These are phyloP conservation scores for Candida neerlandica DNA, from an alignment of 1,139 yeast species.

Conservation along the genomic window DNA sequence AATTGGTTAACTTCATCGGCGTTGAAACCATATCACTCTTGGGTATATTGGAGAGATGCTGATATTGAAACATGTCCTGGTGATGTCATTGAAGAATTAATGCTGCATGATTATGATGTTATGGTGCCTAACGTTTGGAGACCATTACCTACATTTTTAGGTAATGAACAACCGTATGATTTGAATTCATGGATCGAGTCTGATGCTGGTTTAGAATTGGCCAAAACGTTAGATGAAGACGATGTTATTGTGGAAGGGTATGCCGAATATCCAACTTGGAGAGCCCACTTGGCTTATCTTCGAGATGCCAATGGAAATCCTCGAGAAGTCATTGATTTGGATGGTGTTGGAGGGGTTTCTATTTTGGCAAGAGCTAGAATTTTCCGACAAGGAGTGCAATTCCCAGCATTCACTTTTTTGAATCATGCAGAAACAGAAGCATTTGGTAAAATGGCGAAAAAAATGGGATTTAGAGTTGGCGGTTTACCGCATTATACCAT, in stretches of 20 bases:
- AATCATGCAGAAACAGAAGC: constrained; percentile 95
- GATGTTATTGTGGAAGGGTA: constrained; percentile 92
- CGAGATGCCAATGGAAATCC: constrained; percentile 67
- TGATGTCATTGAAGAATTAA: constrained; percentile 74
- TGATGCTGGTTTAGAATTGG: constrained; percentile 67
- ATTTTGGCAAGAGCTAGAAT: constrained; percentile 79
- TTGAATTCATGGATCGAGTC: constrained; percentile 90
- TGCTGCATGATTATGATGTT: constrained; percentile 74
- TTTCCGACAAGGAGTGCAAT: constrained; percentile 81
- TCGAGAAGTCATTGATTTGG: constrained; percentile 68
- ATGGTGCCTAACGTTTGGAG: constrained; percentile 93
- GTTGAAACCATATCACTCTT: constrained; percentile 80
- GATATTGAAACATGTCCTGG: constrained; percentile 87
- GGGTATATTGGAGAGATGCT: constrained; percentile 96
- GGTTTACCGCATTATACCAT: constrained; percentile 89
- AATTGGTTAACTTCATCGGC: constrained; percentile 84
- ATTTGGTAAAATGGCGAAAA: constrained; percentile 82
- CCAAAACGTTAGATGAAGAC: constrained; percentile 69
- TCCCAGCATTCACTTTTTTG: constrained; percentile 86
- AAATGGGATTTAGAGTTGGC: constrained; percentile 78
- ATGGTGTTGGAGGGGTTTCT: constrained; percentile 91
- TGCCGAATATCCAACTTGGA: constrained; percentile 87
- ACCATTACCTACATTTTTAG: constrained; percentile 74
- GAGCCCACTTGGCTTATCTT: constrained; percentile 78
- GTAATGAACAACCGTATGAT: constrained; percentile 83